Base-by-base conservation (phyloP, 2,329 filamentous ascomycete genomes). In the Calonectria ilicicola region DNA sequence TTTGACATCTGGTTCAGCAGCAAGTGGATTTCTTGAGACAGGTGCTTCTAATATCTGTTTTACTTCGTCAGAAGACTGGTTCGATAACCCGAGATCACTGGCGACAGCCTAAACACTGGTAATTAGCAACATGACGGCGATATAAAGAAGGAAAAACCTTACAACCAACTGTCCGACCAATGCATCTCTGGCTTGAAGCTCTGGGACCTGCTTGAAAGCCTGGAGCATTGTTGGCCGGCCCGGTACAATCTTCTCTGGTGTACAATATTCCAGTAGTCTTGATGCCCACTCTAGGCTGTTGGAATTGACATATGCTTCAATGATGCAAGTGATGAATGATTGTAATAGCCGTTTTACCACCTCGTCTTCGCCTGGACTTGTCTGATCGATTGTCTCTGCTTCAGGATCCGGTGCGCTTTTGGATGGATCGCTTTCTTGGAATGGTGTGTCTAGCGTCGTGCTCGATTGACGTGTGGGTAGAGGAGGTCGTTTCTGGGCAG, bases 271-370 rank as follows among this genome's bases (percentile, higher is more conserved):
- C 74, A 94, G 87, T 69, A 95, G 82, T 64, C 94, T 85, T 17
- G 89, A 85, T 2, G 91, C 88, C 91, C 91, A 93, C 56, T 90
- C 88, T 81, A 93, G 82, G 27, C 86, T 85, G 75, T 91, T 89
- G 8, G 84, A 85, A 75, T 91, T 91, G 73, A 94, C 88, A 76
- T 95, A 96, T 56, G 93, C 90, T 80, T 96, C 94, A 14, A 96
- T 84, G 21, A 96, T 85, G 80, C 94, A 93, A 0, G 93, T 95
- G n/a, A 95, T 87, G 81, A 97, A 96, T 1, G 92, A 92, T 79
- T 95, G 92, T 27, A 96, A 84, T 19, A 96, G 85, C 70, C 89
- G 91, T 42, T 87, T 86, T 78, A 93, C 90, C 73, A 95, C 85
- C 10, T 87, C 89, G 2, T 85, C 85, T 81, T 96, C 93, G 42